These are phyloP conservation scores for Kuraishia cidri DNA, from an alignment of 805 yeast species.

Conservation along the genomic window DNA sequence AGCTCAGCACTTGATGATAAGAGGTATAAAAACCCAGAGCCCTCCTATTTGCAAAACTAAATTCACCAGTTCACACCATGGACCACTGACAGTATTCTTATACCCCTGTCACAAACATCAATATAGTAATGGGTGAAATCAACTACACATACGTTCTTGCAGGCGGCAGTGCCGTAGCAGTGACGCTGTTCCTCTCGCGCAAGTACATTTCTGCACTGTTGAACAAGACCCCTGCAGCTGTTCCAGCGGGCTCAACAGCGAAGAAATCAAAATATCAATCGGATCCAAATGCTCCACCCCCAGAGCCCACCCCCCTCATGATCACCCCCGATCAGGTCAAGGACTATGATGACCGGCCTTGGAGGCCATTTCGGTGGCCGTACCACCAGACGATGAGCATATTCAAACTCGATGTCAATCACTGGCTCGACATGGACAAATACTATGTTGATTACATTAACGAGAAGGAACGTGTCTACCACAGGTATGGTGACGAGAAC, in stretches of 20 bases:
- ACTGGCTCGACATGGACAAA: conserved; percentile 77
- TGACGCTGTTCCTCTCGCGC: conserved; percentile 9
- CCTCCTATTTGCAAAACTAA: too few relatives aligned
- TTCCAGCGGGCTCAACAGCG: conserved; percentile 1
- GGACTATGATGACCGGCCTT: conserved; percentile 64
- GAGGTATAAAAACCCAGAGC: too few relatives aligned
- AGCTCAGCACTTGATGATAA: too few relatives aligned
- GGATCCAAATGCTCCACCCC: conserved; percentile 19
- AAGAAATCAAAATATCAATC: conserved; percentile 13
- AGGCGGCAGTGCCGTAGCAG: conserved; percentile 15
- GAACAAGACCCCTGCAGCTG: conserved; percentile 1
- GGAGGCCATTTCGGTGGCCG: conserved; percentile 79
- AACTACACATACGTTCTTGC: conserved; percentile 10
- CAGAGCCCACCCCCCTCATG: conserved; percentile 46
- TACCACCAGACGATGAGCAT: conserved; percentile 76
- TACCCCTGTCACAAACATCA: too few relatives aligned
- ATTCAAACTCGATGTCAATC: conserved; percentile 60
- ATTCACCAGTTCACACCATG: too few relatives aligned
- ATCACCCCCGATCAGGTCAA: conserved; percentile 61
- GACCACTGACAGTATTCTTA: too few relatives aligned
- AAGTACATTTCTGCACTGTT: conserved; percentile 6
- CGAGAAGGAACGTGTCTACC: conserved; percentile 52
- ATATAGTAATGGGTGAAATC: conserved; percentile 6
- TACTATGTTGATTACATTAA: conserved; percentile 58
- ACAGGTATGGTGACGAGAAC: conserved; percentile 49